These are phyloP conservation scores for Pichia inconspicua DNA, from an alignment of 1,139 yeast genomes.

Conservation along the genomic window DNA sequence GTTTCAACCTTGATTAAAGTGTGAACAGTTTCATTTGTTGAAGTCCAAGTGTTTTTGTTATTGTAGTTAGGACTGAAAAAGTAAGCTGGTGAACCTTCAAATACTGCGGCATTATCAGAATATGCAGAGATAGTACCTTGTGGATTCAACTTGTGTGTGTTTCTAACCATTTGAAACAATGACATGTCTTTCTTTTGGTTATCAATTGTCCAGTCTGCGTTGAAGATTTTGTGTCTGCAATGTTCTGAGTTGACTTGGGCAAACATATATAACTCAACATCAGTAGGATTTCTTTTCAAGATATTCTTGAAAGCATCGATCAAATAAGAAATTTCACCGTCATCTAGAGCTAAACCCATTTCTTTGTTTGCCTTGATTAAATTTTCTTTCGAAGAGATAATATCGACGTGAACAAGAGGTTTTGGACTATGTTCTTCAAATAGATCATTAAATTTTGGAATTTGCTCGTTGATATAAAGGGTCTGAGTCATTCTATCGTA, in stretches of 20 bases:
- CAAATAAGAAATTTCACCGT: conserved; percentile 87
- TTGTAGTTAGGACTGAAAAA: conserved; percentile 70
- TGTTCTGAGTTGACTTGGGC: conserved; percentile 99
- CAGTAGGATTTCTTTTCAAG: conserved; percentile 90
- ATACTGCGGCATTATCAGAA: conserved; percentile 97
- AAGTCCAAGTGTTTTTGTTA: conserved; percentile 58
- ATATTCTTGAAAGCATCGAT: conserved; percentile 65
- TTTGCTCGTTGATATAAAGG: conserved; percentile 41
- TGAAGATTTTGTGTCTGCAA: conserved; percentile 98
- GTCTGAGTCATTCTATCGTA: conserved; percentile 95
- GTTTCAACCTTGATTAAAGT: conserved; percentile 95
- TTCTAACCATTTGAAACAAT: conserved; percentile 90
- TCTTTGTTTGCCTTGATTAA: conserved; percentile 71
- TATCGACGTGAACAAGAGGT: conserved; percentile 73
- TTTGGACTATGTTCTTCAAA: conserved; percentile 77
- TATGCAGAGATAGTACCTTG: conserved; percentile 87
- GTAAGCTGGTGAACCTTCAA: conserved; percentile 74
- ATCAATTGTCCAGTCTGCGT: conserved; percentile 97
- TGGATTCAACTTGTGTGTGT: conserved; percentile 75
- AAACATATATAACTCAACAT: conserved; percentile 96
- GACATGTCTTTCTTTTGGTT: conserved; percentile 65
- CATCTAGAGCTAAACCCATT: conserved; percentile 86
- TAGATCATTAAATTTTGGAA: conserved; percentile 61
- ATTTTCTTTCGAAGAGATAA: conserved; percentile 52
- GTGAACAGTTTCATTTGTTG: conserved; percentile 72